Base-by-base conservation (phyloP, 768 basidiomycete genomes). In the Fibroporia radiculosa region DNA sequence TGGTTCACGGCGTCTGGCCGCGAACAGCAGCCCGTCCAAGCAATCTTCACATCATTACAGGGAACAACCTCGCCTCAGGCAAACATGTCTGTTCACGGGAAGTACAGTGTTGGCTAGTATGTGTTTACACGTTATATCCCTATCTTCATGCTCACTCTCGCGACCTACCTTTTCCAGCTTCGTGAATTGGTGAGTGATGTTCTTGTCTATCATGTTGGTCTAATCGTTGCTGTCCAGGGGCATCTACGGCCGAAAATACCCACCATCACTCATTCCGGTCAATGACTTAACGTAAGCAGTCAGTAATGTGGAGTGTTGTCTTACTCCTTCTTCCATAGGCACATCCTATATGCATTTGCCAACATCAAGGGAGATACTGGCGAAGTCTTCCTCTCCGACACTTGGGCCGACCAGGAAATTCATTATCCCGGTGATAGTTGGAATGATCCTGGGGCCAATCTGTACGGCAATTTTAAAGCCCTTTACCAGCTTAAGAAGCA, bases 351-450 rank as follows among this genome's bases (percentile, higher is more conserved):
- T 58, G 89, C 93, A 1, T 98, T 98, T 55, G 96, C 90, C 16
- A 89, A 98, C 54, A 64, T 98, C 54, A 80, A 75, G 53, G 66
- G 82, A 16, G 88, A 90, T 48, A 74, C 82, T 0, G 95, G 95
- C 31, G 88, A 90, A 57, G 93, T 97, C 16, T 66, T 77, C 56
- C 65, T 98, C 42, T 93, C 91, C 28, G 96, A 99, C 55, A 62
- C 71, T 2, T 98, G 95, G 95, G 84, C 93, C 0, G 96, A 99
- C 69, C 79, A 93, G 57, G 91, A 98, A 60, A 98, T 98, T 36
- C 96, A 98, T 61, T 93, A 95, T 61, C 82, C 85, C 0, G 88
- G 84, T 6, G 96, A 99, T 64, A 85, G 84, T 3, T 99, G 96
- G 96, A 85, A 93, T 53, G 95, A 98, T 42, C 61, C 60, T 22